Conservation (phyloP, 225 moss, liverwort and hornwort genomes). For the Ulota crispa region DNA sequence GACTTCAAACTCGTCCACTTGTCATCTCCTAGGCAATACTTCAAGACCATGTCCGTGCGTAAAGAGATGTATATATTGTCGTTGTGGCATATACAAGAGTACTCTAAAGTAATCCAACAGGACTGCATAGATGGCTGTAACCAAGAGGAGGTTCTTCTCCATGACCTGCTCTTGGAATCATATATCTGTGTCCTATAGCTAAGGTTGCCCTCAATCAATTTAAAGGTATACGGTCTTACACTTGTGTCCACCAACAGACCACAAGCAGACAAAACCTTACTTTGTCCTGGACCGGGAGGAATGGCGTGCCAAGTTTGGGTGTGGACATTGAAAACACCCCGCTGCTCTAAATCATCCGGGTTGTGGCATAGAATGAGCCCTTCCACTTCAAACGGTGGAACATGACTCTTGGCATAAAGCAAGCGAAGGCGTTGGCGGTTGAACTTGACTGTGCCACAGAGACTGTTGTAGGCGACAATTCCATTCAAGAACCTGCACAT, state of each 20-base stretch:
- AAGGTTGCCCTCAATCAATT: background rate
- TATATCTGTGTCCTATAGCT: constrained; percentile 6
- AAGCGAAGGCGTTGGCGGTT: background rate
- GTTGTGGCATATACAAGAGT: constrained; percentile 9
- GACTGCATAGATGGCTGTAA: background rate
- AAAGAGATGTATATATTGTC: background rate
- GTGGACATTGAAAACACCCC: constrained; percentile 19
- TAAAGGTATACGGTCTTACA: constrained; percentile 3
- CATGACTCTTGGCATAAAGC: too few relatives aligned
- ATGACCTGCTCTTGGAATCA: constrained; percentile 12
- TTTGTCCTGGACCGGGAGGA: background rate
- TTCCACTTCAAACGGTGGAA: constrained; percentile 5
- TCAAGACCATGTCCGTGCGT: background rate
- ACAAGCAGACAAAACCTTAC: background rate
- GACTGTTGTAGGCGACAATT: too few relatives aligned
- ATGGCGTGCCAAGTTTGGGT: constrained; percentile 13
- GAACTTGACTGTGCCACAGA: background rate
- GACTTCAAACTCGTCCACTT: constrained; percentile 5
- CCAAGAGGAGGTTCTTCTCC: constrained; percentile 10
- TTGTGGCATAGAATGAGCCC: constrained; percentile 11
- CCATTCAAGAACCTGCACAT: too few relatives aligned
- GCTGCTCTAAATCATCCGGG: background rate
- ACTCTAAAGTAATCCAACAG: background rate
- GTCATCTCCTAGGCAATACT: constrained; percentile 14
- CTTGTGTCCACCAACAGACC: constrained; percentile 23